Conservation (phyloP, 352 stramenopile species). For the Phytophthora pseudosyringae region DNA sequence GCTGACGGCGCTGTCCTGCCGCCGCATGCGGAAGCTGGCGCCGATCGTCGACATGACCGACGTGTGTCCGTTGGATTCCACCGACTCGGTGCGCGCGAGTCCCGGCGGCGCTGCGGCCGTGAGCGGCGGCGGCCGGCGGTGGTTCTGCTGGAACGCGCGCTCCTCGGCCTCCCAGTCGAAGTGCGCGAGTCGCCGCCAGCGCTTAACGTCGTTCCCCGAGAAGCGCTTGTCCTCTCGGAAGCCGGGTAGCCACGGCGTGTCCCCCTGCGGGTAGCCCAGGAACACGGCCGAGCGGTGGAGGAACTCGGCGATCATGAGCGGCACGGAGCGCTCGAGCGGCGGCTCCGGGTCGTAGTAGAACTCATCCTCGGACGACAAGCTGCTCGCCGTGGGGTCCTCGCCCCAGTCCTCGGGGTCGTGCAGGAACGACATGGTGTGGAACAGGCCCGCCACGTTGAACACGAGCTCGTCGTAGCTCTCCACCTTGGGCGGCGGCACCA, state of each 20-base stretch:
- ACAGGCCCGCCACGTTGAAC: slow-evolving; percentile 61
- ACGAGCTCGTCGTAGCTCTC: slow-evolving; percentile 67
- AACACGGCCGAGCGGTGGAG: slow-evolving; percentile 76
- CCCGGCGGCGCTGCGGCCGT: slow-evolving; percentile 4
- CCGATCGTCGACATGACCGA: slow-evolving; percentile 38
- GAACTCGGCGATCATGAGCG: slow-evolving; percentile 84
- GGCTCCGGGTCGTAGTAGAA: slow-evolving; percentile 37
- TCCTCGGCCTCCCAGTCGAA: slow-evolving; percentile 73
- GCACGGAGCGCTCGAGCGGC: slow-evolving; percentile 64
- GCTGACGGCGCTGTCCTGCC: slow-evolving; percentile 29
- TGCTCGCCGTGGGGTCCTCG: slow-evolving; percentile 28
- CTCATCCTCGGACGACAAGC: slow-evolving; percentile 28
- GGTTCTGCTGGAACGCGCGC: slow-evolving; percentile 41
- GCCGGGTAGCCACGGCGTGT: slow-evolving; percentile 64
- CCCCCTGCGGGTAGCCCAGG: slow-evolving; percentile 54
- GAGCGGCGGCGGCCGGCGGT: slow-evolving; percentile 1
- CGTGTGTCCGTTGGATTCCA: slow-evolving; percentile 37
- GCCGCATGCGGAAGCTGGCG: slow-evolving; percentile 27
- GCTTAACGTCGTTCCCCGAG: slow-evolving; percentile 77
- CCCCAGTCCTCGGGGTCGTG: slow-evolving; percentile 52
- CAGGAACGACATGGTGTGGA: slow-evolving; percentile 63
- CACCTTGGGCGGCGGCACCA: slow-evolving; percentile 41
- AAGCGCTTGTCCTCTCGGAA: slow-evolving; percentile 77
- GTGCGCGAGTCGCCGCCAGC: slow-evolving; percentile 74
- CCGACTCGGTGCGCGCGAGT: slow-evolving; percentile 21